Evolutionary conservation across 495 filamentous ascomycete species (phyloP).

Genomic region (Lophiotrema nucula): DNA sequence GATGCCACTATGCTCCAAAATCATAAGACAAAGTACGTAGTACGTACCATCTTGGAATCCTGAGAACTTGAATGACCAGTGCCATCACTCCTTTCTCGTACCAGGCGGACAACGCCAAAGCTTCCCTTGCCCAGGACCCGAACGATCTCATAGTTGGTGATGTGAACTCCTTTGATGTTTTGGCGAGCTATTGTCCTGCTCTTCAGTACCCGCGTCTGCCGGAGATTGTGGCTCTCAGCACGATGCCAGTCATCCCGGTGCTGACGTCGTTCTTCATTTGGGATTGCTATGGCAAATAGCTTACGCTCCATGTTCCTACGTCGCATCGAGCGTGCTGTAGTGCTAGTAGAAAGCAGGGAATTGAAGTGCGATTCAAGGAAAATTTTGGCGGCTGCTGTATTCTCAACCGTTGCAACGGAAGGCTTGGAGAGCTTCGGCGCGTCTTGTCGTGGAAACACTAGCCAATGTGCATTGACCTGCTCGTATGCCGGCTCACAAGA

Average conservation of each 20-base stretch:
- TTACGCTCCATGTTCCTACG: constrained; percentile 64
- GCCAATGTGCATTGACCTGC: constrained; percentile 42
- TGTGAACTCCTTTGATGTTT: constrained; percentile 46
- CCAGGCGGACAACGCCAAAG: constrained; percentile 86
- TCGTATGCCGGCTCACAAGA: constrained; percentile 37
- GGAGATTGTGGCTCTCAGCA: constrained; percentile 73
- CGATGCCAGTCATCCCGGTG: constrained; percentile 58
- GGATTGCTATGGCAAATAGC: constrained; percentile 52
- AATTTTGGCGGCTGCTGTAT: constrained; percentile 74
- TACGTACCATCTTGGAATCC: no score
- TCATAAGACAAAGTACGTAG: no score
- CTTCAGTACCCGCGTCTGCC: constrained; percentile 69
- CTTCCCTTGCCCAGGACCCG: constrained; percentile 92
- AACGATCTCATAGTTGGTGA: constrained; percentile 72
- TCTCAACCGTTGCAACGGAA: constrained; percentile 74
- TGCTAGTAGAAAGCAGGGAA: constrained; percentile 52
- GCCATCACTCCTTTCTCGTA: constrained; percentile 58
- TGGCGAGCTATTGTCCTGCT: constrained; percentile 51
- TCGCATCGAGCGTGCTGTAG: constrained; percentile 63
- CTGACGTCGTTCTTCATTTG: constrained; percentile 54
- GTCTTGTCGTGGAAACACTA: constrained; percentile 45
- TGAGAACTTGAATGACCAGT: background rate
- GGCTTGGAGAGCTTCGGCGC: constrained; percentile 45
- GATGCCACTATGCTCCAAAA: no score
- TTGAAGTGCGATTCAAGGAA: constrained; percentile 85